Base-by-base conservation (phyloP, 192 early-diverging fungal genomes). In the Rhizoclosmatium sp. region DNA sequence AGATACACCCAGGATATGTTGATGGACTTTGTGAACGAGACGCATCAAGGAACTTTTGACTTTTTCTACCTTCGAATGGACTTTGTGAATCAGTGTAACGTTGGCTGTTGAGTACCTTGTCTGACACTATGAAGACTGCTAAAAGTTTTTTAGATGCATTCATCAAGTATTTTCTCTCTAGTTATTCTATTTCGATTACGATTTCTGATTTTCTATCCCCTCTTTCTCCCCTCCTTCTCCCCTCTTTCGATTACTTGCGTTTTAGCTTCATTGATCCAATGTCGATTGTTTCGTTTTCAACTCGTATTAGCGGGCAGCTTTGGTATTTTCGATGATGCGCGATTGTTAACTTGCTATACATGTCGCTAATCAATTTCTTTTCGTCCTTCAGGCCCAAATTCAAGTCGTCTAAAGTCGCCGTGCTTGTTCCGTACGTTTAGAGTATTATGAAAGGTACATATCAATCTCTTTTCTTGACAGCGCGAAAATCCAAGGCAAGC, bases 51-150 rank as follows among this genome's bases (percentile, higher is more conserved):
- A 31, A 44, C 78, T 19, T 86, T 71, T 65, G 93, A 95, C 71
- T 96, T 96, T 82, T 70, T 95, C 0, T 96, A 96, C 80, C 84
- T 96, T 4, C 84, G 94, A 14, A 95, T 96, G 84, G 95, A 96
- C 71, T 96, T 96, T 78, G 91, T 91, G 71, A 95, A 95, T 80
- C 88, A 92, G 69, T 96, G 95, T 81, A 96, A 96, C 76, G 93
- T 95, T 47, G 95, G 95, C 3, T 69, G 69, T 69, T 54, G 40
- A 71, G 78, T 69, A 59, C 31, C 31, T 31, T 31, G 31, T 31
- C 31, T 31, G 31, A 31, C 31, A 0, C 31, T 31, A 31, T 31
- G 0, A 31, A 31, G 31, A 31, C 31, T 31, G 31, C 31, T 31
- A 31, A 31, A 31, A 31, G 31, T 31, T 83, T 39, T 47, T 40